phyloP scores from a whole-genome alignment of 805 yeast genomes.

The Kuraishia borneana region DNA sequence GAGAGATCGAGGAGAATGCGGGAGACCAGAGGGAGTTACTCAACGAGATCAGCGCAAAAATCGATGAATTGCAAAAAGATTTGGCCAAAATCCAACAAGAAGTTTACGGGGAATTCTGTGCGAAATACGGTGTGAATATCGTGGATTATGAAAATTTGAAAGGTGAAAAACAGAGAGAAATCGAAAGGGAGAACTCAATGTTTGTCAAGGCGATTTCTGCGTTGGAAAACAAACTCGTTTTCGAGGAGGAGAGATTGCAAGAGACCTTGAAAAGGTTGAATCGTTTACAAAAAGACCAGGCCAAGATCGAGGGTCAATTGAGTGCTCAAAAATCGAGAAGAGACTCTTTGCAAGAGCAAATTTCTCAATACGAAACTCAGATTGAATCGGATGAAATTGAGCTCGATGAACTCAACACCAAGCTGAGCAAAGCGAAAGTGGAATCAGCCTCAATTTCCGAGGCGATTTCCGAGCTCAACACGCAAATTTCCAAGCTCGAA shows the following conservation, averaged over 20 bases:
- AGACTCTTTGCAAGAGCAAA: slow-evolving; percentile 16
- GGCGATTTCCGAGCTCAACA: slow-evolving; percentile 14
- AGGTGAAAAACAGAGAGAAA: slow-evolving; percentile 44
- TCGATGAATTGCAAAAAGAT: slow-evolving; percentile 7
- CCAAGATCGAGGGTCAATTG: slow-evolving; percentile 23
- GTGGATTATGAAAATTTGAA: slow-evolving; percentile 59
- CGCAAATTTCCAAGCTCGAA: slow-evolving; percentile 17
- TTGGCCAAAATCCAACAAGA: slow-evolving; percentile 28
- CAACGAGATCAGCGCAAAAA: not conserved
- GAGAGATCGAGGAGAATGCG: slow-evolving; percentile 9
- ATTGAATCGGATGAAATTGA: slow-evolving; percentile 25
- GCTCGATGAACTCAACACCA: slow-evolving; percentile 18
- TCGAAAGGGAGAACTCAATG: slow-evolving; percentile 50
- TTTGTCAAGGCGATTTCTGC: slow-evolving; percentile 50
- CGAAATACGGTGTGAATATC: slow-evolving; percentile 29
- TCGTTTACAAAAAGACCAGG: slow-evolving; percentile 28
- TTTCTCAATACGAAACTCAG: slow-evolving; percentile 28
- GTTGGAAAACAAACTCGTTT: slow-evolving; percentile 47
- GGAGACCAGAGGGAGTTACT: slow-evolving; percentile 16
- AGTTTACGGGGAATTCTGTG: slow-evolving; percentile 45
- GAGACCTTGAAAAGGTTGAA: slow-evolving; percentile 38
- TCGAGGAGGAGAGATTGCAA: slow-evolving; percentile 49
- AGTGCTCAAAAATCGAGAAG: slow-evolving; percentile 21
- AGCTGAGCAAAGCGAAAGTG: slow-evolving; percentile 1
- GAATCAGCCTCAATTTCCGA: slow-evolving; percentile 3